Evolutionary conservation across 352 stramenopile genomes (phyloP).

Genomic region (Globisporangium cylindrosporum): DNA sequence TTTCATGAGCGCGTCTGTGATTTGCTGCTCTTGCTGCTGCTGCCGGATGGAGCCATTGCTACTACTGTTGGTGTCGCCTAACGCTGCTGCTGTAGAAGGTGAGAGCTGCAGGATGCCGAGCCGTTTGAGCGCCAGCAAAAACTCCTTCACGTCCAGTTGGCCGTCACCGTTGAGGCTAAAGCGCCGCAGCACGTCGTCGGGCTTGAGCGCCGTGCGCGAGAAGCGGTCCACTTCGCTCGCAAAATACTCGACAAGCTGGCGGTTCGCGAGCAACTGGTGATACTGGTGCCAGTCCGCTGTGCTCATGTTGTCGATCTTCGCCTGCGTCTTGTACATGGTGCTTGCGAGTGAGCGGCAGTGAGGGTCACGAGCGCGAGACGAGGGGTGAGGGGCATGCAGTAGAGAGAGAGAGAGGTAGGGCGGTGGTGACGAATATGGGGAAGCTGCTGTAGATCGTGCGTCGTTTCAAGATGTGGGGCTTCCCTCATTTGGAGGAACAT

Average conservation of each 20-base stretch:
- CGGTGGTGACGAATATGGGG: too few species aligned
- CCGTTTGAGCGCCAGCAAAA: slow-evolving; percentile 69
- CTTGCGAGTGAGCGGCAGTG: background rate
- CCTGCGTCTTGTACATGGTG: slow-evolving; percentile 57
- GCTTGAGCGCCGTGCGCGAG: slow-evolving; percentile 54
- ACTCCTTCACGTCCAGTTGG: slow-evolving; percentile 70
- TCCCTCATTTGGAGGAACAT: too few species aligned
- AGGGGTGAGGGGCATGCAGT: background rate
- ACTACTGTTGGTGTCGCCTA: background rate
- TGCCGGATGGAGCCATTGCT: background rate
- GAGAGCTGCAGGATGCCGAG: slow-evolving; percentile 45
- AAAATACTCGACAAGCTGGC: slow-evolving; percentile 61
- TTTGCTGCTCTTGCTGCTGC: slow-evolving; percentile 15
- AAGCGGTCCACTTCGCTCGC: slow-evolving; percentile 58
- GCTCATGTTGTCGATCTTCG: slow-evolving; percentile 81
- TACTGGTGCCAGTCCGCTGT: slow-evolving; percentile 76
- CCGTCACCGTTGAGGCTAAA: slow-evolving; percentile 80
- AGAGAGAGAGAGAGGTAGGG: too few species aligned
- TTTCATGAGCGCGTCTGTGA: slow-evolving; percentile 16
- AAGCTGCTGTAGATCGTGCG: too few species aligned
- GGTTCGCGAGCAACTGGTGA: slow-evolving; percentile 55
- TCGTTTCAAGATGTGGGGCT: too few species aligned
- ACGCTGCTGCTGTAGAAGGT: background rate
- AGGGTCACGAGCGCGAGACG: background rate
- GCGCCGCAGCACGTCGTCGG: slow-evolving; percentile 61